Percentiles rank a stretch among this genome's conserved stretches.
These are phyloP conservation scores for Fusarium xyrophilum DNA, from an alignment of 2,329 filamentous ascomycete species.

Conservation along the genomic window DNA sequence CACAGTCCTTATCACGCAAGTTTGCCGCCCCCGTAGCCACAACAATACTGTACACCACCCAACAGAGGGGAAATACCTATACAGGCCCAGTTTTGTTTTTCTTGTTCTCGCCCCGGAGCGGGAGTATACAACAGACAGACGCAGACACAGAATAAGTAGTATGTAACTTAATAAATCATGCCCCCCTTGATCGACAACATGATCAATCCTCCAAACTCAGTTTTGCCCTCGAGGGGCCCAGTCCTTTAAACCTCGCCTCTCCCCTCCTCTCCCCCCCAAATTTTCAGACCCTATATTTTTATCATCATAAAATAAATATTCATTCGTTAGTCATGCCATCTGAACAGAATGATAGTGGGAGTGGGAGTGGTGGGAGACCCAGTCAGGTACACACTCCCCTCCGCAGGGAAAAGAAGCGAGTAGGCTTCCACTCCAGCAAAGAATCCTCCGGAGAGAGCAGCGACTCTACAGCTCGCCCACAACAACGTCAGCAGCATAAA, in stretches of 20 bases:
- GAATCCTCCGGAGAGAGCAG: constrained; percentile 30
- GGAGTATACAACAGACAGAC: not conserved
- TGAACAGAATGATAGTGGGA: constrained; percentile 43
- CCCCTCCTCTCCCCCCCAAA: not conserved
- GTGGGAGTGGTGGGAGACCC: constrained; percentile 37
- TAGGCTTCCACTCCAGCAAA: constrained; percentile 48
- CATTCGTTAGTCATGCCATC: constrained; percentile 21
- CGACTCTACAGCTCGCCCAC: not conserved
- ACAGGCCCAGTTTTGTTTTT: constrained; percentile 42
- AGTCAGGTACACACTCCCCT: constrained; percentile 44
- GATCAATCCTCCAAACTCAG: constrained; percentile 28
- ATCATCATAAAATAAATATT: not conserved
- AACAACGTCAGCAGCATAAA: constrained; percentile 15
- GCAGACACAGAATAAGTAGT: not conserved
- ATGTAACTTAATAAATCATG: constrained; percentile 32
- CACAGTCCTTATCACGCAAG: constrained; percentile 42
- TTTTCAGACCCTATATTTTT: constrained; percentile 10
- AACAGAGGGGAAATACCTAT: constrained; percentile 5
- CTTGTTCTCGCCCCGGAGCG: constrained; percentile 35
- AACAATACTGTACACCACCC: not conserved
- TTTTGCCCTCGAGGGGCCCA: constrained; percentile 26
- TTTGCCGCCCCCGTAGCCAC: constrained; percentile 28
- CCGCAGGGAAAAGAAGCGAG: constrained; percentile 51
- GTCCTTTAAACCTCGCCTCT: constrained; percentile 1
- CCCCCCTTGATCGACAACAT: constrained; percentile 32